phyloP scores from a whole-genome alignment of 148 eudicot genomes.

The Rhododendron vialii region DNA sequence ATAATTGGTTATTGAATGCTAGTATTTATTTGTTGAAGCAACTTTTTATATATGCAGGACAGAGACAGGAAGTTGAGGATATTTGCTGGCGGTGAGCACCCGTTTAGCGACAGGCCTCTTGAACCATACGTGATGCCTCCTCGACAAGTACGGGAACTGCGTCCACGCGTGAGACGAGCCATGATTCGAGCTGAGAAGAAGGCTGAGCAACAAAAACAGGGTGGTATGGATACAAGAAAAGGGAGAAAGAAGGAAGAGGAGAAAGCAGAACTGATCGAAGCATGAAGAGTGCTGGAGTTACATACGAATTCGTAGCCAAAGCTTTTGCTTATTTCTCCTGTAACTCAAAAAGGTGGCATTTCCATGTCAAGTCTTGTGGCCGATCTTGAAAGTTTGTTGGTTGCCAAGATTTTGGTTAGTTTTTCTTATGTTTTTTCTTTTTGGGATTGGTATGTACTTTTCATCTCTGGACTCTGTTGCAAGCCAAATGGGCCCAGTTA shows the following conservation, averaged over 20 bases:
- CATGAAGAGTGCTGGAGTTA: constrained; percentile 5
- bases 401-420: background rate
- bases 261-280: constrained; percentile 21
- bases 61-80: constrained; percentile 87
- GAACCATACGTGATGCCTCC: constrained; percentile 79
- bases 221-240: constrained; percentile 30
- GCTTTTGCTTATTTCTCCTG: background rate
- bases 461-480: background rate
- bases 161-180: constrained; percentile 87
- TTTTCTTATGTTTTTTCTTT: background rate
- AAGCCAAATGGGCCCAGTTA: background rate
- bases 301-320: background rate
- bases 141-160: constrained; percentile 83
- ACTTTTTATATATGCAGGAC: background rate
- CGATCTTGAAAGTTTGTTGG: background rate
- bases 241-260: constrained; percentile 40
- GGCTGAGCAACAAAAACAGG: constrained; percentile 59
- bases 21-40: background rate
- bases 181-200: constrained; percentile 82
- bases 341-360: background rate
- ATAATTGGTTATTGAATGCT: background rate
- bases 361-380: background rate
- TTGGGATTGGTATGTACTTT: background rate
- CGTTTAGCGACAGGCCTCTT: constrained; percentile 74
- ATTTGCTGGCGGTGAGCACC: constrained; percentile 78